A percentile compares a stretch with the other conserved stretches of the same genome.
These are phyloP conservation scores for Venturia asperata DNA, from an alignment of 2,329 filamentous ascomycete genomes.

Conservation along the genomic window DNA sequence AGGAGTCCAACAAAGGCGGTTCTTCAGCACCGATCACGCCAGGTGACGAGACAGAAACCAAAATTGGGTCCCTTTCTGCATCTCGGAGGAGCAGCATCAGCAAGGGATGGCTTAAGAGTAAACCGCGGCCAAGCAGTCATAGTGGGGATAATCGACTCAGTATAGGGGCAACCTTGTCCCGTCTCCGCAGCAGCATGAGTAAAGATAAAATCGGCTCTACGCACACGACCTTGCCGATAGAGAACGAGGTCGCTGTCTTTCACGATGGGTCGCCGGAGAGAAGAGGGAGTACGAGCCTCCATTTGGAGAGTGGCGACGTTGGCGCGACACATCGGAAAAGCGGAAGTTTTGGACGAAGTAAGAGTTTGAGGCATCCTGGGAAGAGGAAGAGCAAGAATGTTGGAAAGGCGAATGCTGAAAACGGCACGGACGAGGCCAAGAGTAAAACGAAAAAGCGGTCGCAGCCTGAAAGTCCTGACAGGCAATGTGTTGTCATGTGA, in stretches of 20 bases:
- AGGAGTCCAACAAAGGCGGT: conserved; percentile 27
- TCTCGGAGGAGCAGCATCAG: conserved; percentile 29
- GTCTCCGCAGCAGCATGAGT: conserved; percentile 36
- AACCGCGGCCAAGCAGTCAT: conserved; percentile 38
- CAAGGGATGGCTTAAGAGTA: conserved; percentile 28
- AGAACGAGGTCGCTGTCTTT: not conserved
- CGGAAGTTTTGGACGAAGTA: conserved; percentile 1
- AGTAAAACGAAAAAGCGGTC: conserved; percentile 24
- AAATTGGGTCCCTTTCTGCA: conserved; percentile 30
- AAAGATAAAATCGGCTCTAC: conserved; percentile 21
- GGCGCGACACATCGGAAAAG: conserved; percentile 9
- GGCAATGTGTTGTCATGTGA: conserved; percentile 42
- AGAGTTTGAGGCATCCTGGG: conserved; percentile 13
- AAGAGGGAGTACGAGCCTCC: conserved; percentile 28
- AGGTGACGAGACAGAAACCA: conserved; percentile 33
- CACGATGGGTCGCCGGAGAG: conserved; percentile 4
- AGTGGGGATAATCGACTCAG: conserved; percentile 36
- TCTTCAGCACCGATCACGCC: conserved; percentile 37
- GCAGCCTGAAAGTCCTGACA: conserved; percentile 34
- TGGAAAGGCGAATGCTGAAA: conserved; percentile 20
- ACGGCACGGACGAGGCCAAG: conserved; percentile 21
- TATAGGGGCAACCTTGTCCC: conserved; percentile 27
- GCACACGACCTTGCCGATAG: not conserved
- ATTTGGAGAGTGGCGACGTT: conserved; percentile 22
- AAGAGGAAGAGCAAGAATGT: conserved; percentile 26